These are phyloP conservation scores for Paulownia fortunei DNA, from an alignment of 257 asterid genomes.

Conservation along the genomic window DNA sequence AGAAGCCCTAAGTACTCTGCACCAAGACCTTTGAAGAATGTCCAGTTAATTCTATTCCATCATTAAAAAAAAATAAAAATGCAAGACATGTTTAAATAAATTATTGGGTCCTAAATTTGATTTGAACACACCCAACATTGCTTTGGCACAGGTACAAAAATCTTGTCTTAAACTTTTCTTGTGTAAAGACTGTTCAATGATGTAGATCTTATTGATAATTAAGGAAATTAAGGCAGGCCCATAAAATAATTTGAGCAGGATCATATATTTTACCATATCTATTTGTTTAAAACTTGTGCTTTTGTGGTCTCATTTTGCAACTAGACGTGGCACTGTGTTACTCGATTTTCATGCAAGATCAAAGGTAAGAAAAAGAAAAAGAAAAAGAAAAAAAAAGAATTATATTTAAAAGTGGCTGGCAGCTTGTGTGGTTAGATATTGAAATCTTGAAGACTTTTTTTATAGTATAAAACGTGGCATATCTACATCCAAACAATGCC, in stretches of 20 bases:
- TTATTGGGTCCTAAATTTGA: too few relatives aligned
- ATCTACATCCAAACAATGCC: background rate
- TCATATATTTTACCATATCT: too few relatives aligned
- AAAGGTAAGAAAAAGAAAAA: conserved; percentile 8
- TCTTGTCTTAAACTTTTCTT: background rate
- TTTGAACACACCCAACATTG: too few relatives aligned
- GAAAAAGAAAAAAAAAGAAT: background rate
- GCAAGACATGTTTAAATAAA: too few relatives aligned
- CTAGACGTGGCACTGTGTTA: conserved; percentile 41
- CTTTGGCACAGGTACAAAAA: background rate
- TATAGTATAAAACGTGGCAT: conserved; percentile 34
- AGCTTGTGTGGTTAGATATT: background rate
- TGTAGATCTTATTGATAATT: background rate
- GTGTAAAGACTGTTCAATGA: conserved; percentile 9
- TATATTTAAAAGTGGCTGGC: background rate
- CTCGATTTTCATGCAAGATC: conserved; percentile 29
- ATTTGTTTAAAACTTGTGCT: conserved; percentile 15
- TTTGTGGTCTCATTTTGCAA: conserved; percentile 31
- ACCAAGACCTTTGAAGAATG: too few relatives aligned
- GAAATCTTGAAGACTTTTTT: background rate
- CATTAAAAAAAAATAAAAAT: background rate
- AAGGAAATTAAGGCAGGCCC: background rate
- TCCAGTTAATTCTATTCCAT: too few relatives aligned
- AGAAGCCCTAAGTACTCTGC: background rate
- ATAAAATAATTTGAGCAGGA: background rate